Conservation (phyloP, 371 early-diverging fungal species). For the Apophysomyces variabilis region DNA sequence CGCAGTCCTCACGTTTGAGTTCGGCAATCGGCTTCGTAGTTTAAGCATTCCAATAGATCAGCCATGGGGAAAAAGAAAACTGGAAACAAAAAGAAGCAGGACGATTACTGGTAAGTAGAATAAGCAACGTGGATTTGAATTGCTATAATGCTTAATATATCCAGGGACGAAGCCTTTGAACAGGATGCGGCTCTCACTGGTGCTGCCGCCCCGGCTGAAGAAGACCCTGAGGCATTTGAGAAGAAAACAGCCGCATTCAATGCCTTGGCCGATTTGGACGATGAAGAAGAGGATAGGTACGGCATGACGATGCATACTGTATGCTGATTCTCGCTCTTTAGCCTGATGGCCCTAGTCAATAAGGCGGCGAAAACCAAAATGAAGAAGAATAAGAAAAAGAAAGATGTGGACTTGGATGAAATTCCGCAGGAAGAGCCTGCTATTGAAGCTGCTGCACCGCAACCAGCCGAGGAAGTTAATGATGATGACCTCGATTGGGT, state of each 20-base stretch:
- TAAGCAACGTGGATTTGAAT: constrained; percentile 18
- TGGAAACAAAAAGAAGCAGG: constrained; percentile 50
- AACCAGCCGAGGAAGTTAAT: constrained; percentile 21
- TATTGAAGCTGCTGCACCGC: constrained; percentile 21
- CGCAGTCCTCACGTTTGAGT: neutral
- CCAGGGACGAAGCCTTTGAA: constrained; percentile 35
- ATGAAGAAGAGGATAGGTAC: constrained; percentile 38
- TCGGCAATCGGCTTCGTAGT: neutral
- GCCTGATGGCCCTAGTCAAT: constrained; percentile 58
- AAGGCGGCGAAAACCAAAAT: constrained; percentile 55
- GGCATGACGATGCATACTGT: neutral
- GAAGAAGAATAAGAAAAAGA: constrained; percentile 54
- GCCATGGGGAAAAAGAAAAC: constrained; percentile 57
- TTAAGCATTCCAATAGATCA: neutral
- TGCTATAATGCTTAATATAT: neutral
- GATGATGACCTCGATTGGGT: constrained; percentile 44
- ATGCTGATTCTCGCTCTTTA: constrained; percentile 13
- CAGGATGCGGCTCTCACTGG: constrained; percentile 41
- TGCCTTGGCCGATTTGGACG: constrained; percentile 34
- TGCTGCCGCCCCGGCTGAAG: constrained; percentile 33
- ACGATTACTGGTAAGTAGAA: constrained; percentile 51
- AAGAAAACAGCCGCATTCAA: constrained; percentile 39
- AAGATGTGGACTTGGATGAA: constrained; percentile 32
- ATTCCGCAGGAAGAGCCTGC: constrained; percentile 35
- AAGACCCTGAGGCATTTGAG: constrained; percentile 39